phyloP scores from a whole-genome alignment of 306 rosid species.

The Boehmeria nivea region DNA sequence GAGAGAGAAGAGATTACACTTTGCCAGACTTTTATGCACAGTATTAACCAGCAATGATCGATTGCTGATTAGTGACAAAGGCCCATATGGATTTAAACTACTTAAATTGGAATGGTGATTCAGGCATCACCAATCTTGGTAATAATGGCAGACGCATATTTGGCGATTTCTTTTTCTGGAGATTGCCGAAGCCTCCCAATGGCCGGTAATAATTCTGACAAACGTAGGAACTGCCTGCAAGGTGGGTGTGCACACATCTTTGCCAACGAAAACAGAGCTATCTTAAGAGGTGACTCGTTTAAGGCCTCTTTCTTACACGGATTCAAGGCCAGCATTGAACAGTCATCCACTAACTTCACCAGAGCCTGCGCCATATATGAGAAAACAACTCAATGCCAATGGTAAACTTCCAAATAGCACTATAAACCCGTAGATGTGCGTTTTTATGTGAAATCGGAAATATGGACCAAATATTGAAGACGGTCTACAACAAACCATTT shows the following conservation, averaged over 20 bases:
- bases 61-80: too few species aligned
- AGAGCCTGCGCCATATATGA: constrained; percentile 54
- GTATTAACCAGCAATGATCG: too few species aligned
- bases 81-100: too few species aligned
- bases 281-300: constrained; percentile 85
- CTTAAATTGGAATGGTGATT: constrained; percentile 1
- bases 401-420: background rate
- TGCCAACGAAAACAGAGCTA: constrained; percentile 80
- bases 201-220: constrained; percentile 67
- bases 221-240: constrained; percentile 71
- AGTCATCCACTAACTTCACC: constrained; percentile 70
- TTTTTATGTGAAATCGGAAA: too few species aligned
- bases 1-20: background rate
- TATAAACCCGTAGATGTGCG: too few species aligned
- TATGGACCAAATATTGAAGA: too few species aligned
- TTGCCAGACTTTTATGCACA: too few species aligned
- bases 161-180: constrained; percentile 71
- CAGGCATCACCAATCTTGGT: constrained; percentile 61
- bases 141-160: constrained; percentile 54
- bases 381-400: background rate
- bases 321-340: constrained; percentile 53
- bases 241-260: constrained; percentile 88
- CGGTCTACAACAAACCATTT: too few species aligned
- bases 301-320: constrained; percentile 60
- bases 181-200: constrained; percentile 72